Base-by-base conservation (phyloP, 495 filamentous ascomycete species). In the Penicillium mononematosum region DNA sequence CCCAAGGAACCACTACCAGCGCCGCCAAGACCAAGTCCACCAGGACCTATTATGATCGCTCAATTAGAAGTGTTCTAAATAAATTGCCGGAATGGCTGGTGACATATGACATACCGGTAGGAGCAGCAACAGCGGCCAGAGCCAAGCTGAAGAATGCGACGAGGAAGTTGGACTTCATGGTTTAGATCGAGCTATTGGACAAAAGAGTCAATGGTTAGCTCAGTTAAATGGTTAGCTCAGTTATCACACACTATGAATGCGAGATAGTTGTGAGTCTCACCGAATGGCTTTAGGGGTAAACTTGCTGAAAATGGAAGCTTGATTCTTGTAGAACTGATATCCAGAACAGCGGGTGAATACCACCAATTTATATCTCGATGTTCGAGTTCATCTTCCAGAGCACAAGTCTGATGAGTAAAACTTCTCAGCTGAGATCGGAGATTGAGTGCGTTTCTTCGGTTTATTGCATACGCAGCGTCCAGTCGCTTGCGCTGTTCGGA, bases 91-190 rank as follows among this genome's bases (percentile, higher is more conserved):
- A 47, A 8, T 47, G 16, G n/a, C n/a, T 17, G 12, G 12, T 27
- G 42, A 25, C 27, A 29, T 9, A 31, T 45, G 1, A 47, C 29
- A 9, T 19, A 43, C 50, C 25, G 8, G 38, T 53, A 19, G 50
- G 50, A 9, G 25, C 50, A 43, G 50, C 50, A 32, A 43, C 27
- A 32, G 39, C 50, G 8, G 17, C 50, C 32, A 53, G 4, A 42
- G 50, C 39, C 39, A 53, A 22, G n/a, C 50, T 38, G 25, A 53
- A 17, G 36, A 53, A 17, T 9, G 22, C 50, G 25, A 53, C 6
- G 10, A 53, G 24, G 38, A 53, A 43, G 25, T 53, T 53, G 3
- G 38, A 22, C 50, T 53, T 53, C 50, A 53, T 53, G 20, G 14
- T 22, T 31, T 31, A 17, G 24, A 53, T 32, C 14, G 36, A 43